These are phyloP conservation scores for Phytopythium delawarense DNA, from an alignment of 352 stramenopile genomes.

Conservation along the genomic window DNA sequence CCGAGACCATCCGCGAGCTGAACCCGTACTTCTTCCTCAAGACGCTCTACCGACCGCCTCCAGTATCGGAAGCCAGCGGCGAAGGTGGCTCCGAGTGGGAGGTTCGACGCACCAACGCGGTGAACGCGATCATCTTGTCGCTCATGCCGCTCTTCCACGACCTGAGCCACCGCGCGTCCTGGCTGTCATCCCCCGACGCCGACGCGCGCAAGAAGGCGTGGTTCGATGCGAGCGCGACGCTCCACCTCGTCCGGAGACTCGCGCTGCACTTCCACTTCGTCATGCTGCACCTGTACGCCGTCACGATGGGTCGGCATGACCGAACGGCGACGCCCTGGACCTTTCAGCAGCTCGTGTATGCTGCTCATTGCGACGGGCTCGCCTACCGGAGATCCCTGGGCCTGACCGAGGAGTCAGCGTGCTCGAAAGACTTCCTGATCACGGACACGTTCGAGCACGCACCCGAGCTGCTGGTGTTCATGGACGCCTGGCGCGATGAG, in stretches of 20 bases:
- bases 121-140: constrained; percentile 15
- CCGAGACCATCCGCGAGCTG: constrained; percentile 19
- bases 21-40: constrained; percentile 44
- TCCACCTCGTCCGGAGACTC: constrained; percentile 18
- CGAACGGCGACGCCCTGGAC: not conserved
- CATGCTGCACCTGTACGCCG: constrained; percentile 38
- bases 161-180: constrained; percentile 17
- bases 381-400: constrained; percentile 12
- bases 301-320: constrained; percentile 31
- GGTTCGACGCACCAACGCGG: constrained; percentile 14
- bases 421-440: constrained; percentile 22
- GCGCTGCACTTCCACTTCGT: constrained; percentile 40
- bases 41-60: constrained; percentile 36
- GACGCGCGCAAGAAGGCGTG: constrained; percentile 16
- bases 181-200: constrained; percentile 14
- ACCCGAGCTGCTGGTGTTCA: constrained; percentile 38
- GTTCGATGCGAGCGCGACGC: constrained; percentile 20
- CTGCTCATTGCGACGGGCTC: constrained; percentile 10
- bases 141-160: constrained; percentile 22
- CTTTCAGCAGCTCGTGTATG: constrained; percentile 12
- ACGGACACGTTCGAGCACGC: constrained; percentile 38
- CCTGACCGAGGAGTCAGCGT: constrained; percentile 6
- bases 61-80: not conserved
- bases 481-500: constrained; percentile 34
- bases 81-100: constrained; percentile 14